Base-by-base conservation (phyloP, 2,329 filamentous ascomycete species). In the Pestalotiopsis sp. region DNA sequence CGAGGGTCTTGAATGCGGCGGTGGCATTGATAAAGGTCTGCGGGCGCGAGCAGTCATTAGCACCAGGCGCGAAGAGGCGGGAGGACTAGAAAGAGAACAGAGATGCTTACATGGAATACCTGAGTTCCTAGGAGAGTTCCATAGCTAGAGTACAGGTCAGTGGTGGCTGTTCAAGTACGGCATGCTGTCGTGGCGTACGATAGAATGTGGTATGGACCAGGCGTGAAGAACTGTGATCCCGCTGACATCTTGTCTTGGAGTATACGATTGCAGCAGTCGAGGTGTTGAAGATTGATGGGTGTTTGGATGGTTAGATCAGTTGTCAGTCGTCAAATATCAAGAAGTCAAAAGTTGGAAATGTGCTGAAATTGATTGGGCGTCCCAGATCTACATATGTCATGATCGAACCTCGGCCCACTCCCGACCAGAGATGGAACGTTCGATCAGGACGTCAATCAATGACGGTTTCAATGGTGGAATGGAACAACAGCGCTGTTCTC, bases 81-180 rank as follows among this genome's bases (percentile, higher is more conserved):
- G 20, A 49, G 36, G n/a, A 39, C 17, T 23, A 17, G n/a, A n/a
- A 45, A 14, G 14, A 9, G 25, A 31, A 38, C 9, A 12, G 25
- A 27, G 31, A n/a, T 52, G 58, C 80, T 79, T 81, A 92, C 91
- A 79, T 98, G 94, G 82, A 94, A 98, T 79, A 97, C 87, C 52
- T 94, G 92, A 36, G 92, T 91, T 72, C 96, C 96, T 14, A 98
- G 85, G 64, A 98, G 88, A 23, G 93, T 94, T 73, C 94, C 94
- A 82, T 97, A 97, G 78, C 93, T 96, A 73, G 27, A 17, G n/a
- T 14, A 39, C 5, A 14, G 1, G 52, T 66, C 45, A 66, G 56
- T 20, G 31, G 14, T 5, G 31, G 36, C 31, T 61, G 38, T 36
- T n/a, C 13, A 31, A 4, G 23, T 66, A 11, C 20, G 9, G 12